These are phyloP conservation scores for Syzygium oleosum DNA, from an alignment of 345 rosid genomes.

Conservation along the genomic window DNA sequence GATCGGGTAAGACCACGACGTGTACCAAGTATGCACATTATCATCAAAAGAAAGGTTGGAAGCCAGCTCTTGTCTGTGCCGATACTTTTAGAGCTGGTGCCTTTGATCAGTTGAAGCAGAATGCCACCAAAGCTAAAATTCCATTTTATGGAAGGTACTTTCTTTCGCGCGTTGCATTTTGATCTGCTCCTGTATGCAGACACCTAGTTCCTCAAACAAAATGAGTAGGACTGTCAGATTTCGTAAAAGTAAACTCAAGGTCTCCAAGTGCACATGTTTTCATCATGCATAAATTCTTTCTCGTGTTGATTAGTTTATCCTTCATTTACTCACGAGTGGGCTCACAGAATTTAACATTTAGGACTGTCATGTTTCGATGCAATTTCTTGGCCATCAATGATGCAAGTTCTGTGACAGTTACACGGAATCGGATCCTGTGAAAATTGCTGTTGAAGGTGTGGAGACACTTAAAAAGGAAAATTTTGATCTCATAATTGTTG, in stretches of 20 bases:
- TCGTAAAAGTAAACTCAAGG: neutral
- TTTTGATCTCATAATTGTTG: conserved; percentile 85
- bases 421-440: conserved; percentile 89
- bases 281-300: neutral
- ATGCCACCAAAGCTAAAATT: conserved; percentile 72
- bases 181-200: neutral
- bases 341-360: neutral
- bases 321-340: neutral
- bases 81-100: conserved; percentile 90
- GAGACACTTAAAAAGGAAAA: conserved; percentile 85
- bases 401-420: conserved; percentile 34
- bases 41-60: conserved; percentile 84
- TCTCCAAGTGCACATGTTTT: neutral
- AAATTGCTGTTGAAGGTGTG: conserved; percentile 88
- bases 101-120: conserved; percentile 86
- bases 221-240: neutral
- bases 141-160: conserved; percentile 77
- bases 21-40: conserved; percentile 75
- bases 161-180: neutral
- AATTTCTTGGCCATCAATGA: neutral
- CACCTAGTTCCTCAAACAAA: neutral
- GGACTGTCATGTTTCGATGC: neutral
- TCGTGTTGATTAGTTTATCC: neutral
- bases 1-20: conserved; percentile 83
- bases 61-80: conserved; percentile 83